A percentile compares a stretch with the other conserved stretches of the same genome.
phyloP scores from a whole-genome alignment of 441 rosid genomes.

The Arabidopsis hybrid region DNA sequence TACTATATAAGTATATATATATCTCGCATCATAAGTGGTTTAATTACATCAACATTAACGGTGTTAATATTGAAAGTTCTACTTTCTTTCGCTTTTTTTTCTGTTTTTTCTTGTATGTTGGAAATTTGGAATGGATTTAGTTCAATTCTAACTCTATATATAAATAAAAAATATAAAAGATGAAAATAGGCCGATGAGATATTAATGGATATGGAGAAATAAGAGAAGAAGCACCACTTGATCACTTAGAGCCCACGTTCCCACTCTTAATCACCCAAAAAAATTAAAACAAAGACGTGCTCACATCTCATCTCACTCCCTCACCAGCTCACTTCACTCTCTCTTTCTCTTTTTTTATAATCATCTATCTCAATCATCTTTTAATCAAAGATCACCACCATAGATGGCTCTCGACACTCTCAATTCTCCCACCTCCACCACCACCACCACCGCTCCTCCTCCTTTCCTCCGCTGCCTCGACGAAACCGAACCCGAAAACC shows the following conservation, averaged over 20 bases:
- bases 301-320: constrained; percentile 48
- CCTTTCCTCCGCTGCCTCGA: constrained; percentile 42
- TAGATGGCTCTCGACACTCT: constrained; percentile 65
- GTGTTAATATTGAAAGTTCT: not conserved
- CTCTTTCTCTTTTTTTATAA: constrained; percentile 9
- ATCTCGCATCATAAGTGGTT: not conserved
- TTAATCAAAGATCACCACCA: constrained; percentile 11
- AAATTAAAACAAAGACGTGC: constrained; percentile 46
- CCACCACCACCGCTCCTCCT: constrained; percentile 37
- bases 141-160: not conserved
- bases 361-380: constrained; percentile 30
- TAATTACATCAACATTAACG: not conserved
- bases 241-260: constrained; percentile 51
- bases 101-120: not conserved
- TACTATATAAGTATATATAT: not conserved
- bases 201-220: constrained; percentile 41
- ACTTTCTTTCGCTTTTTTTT: not conserved
- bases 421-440: constrained; percentile 53
- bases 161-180: not conserved
- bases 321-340: constrained; percentile 51
- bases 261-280: constrained; percentile 48
- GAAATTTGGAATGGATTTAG: not conserved
- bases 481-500: constrained; percentile 39
- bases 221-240: constrained; percentile 44
- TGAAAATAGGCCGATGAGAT: constrained; percentile 31